Conservation (phyloP, 768 basidiomycete genomes). For the Astraeus odoratus region DNA sequence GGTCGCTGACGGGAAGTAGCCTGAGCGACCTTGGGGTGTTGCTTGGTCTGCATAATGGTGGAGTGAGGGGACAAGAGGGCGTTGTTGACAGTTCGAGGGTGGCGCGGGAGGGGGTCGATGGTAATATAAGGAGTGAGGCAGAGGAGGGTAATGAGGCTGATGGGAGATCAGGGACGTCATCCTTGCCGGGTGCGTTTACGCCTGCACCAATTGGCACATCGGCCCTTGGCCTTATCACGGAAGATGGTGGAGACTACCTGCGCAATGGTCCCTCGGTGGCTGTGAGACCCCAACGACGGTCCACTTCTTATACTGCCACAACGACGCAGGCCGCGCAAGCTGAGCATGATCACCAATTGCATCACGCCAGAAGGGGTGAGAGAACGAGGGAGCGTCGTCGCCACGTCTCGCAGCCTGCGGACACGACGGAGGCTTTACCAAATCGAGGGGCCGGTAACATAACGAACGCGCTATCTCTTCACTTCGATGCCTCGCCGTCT, state of each 20-base stretch:
- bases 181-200: conserved; percentile 15
- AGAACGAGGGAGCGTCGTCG: conserved; percentile 13
- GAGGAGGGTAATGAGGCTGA: conserved; percentile 7
- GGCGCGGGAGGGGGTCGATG: conserved; percentile 11
- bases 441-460: conserved; percentile 17
- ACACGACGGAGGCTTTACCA: conserved; percentile 16
- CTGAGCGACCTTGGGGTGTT: conserved; percentile 25
- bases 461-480: conserved; percentile 28
- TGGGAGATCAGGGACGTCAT: conserved; percentile 15
- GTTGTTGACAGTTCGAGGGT: conserved; percentile 12
- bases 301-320: conserved; percentile 14
- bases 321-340: conserved; percentile 8
- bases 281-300: conserved; percentile 13
- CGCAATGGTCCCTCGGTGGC: conserved; percentile 6
- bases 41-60: conserved; percentile 26
- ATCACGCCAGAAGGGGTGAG: conserved; percentile 20
- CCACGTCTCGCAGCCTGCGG: conserved; percentile 14
- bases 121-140: conserved; percentile 11
- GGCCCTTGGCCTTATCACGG: conserved; percentile 25
- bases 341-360: conserved; percentile 13
- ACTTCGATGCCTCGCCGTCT: conserved; percentile 30
- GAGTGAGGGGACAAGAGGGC: conserved; percentile 20
- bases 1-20: conserved; percentile 18
- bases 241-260: conserved; percentile 22
- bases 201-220: conserved; percentile 14